Evolutionary conservation across 805 yeast species (phyloP).

Genomic region (Candida krabiensis): DNA sequence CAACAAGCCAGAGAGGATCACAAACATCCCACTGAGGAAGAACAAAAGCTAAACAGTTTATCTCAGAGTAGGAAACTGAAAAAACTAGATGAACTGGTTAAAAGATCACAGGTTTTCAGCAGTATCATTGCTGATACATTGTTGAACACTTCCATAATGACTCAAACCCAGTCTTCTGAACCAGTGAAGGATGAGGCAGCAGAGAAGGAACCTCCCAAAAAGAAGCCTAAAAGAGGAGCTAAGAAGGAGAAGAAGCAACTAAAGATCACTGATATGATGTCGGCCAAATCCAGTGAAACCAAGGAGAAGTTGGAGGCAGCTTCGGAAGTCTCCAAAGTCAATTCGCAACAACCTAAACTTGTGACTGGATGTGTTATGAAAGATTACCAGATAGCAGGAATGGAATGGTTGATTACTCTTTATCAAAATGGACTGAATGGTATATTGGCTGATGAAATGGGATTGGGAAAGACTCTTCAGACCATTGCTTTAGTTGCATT

Average conservation of each 20-base stretch:
- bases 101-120: conserved; percentile 84
- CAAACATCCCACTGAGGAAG: conserved; percentile 29
- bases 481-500: conserved; percentile 78
- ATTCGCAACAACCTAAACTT: conserved; percentile 50
- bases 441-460: conserved; percentile 97
- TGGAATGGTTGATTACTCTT: conserved; percentile 85
- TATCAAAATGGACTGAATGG: conserved; percentile 95
- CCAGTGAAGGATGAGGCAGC: conserved; percentile 7
- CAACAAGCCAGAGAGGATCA: conserved; percentile 16
- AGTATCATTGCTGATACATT: conserved; percentile 82
- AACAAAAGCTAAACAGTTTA: conserved; percentile 42
- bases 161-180: conserved; percentile 4
- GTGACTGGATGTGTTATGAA: conserved; percentile 64
- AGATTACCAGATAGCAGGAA: conserved; percentile 84
- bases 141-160: conserved; percentile 43
- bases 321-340: conserved; percentile 10
- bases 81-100: conserved; percentile 72
- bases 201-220: conserved; percentile 24
- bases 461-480: conserved; percentile 91
- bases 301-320: conserved; percentile 21
- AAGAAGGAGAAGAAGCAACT: conserved; percentile 15
- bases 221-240: conserved; percentile 25
- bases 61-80: conserved; percentile 59
- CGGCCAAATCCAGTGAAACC: conserved; percentile 20
- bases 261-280: conserved; percentile 16